phyloP scores from a whole-genome alignment of 176 grass and related monocot species.

The Lolium perenne region DNA sequence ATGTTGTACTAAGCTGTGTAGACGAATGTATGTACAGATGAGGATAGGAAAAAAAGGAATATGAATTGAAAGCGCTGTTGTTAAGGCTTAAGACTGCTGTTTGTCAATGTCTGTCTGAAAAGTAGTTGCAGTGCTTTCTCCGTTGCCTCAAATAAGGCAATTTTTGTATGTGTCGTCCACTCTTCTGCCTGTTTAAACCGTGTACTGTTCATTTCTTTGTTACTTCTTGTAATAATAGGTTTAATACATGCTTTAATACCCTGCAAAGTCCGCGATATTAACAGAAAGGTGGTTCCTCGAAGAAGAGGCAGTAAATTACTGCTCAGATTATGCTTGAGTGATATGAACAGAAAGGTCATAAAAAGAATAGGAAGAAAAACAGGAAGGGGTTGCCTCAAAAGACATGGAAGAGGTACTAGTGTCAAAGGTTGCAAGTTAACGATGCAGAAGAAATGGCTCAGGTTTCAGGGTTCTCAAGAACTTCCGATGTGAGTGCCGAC shows the following conservation, averaged over 20 bases:
- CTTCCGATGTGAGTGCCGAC: not conserved
- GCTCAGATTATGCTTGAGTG: not conserved
- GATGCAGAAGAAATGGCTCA: not conserved
- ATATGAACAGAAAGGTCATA: not conserved
- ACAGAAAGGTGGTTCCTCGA: not conserved
- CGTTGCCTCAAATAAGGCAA: slow-evolving; percentile 15
- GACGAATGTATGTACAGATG: slow-evolving; percentile 77
- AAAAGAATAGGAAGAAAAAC: not conserved
- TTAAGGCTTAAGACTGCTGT: not conserved
- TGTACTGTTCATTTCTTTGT: not conserved
- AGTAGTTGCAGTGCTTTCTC: not conserved
- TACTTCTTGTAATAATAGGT: not conserved
- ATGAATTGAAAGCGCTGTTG: slow-evolving; percentile 43
- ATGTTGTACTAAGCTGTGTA: slow-evolving; percentile 63
- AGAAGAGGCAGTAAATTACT: not conserved
- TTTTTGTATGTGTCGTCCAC: not conserved
- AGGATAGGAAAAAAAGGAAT: slow-evolving; percentile 58
- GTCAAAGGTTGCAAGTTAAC: not conserved
- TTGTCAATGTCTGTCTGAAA: slow-evolving; percentile 28
- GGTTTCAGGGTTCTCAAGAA: not conserved
- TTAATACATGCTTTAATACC: not conserved
- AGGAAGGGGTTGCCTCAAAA: not conserved
- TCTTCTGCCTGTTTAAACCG: not conserved
- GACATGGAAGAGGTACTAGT: not conserved
- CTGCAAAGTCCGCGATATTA: not conserved